Evolutionary conservation across 805 yeast genomes (phyloP).

Genomic region (Zygosaccharomyces lentus): DNA sequence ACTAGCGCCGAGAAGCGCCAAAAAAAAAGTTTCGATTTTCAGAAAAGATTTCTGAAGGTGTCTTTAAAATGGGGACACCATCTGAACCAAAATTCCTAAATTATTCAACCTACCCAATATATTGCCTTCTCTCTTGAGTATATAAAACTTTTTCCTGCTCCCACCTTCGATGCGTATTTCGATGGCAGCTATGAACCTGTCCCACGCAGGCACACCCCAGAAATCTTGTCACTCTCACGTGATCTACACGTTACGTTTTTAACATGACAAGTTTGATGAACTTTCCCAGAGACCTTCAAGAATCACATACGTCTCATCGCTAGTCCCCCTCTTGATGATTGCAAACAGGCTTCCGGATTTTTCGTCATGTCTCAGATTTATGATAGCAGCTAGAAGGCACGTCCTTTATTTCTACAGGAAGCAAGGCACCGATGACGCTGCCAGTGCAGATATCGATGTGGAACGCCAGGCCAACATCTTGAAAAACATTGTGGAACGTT

Average conservation of each 20-base stretch:
- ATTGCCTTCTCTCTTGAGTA: too few relatives aligned
- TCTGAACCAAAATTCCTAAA: too few relatives aligned
- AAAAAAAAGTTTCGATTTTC: too few relatives aligned
- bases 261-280: background rate
- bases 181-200: too few relatives aligned
- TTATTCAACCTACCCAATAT: too few relatives aligned
- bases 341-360: constrained; percentile 18
- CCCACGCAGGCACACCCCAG: too few relatives aligned
- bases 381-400: constrained; percentile 17
- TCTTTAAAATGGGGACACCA: too few relatives aligned
- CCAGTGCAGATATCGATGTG: constrained; percentile 6
- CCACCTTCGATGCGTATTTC: too few relatives aligned
- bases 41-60: too few relatives aligned
- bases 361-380: constrained; percentile 19
- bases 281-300: background rate
- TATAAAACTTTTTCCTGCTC: too few relatives aligned
- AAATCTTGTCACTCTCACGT: too few relatives aligned
- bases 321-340: constrained; percentile 1
- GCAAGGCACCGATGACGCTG: constrained; percentile 2
- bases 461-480: constrained; percentile 12
- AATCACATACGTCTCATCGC: background rate
- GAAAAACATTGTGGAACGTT: constrained; percentile 10
- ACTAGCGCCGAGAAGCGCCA: too few relatives aligned
- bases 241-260: background rate
- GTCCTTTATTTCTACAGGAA: constrained; percentile 18